Evolutionary conservation across 306 rosid species (phyloP), one percentile per base, ranked within the genome.

Genomic region (Spatholobus suberectus): DNA sequence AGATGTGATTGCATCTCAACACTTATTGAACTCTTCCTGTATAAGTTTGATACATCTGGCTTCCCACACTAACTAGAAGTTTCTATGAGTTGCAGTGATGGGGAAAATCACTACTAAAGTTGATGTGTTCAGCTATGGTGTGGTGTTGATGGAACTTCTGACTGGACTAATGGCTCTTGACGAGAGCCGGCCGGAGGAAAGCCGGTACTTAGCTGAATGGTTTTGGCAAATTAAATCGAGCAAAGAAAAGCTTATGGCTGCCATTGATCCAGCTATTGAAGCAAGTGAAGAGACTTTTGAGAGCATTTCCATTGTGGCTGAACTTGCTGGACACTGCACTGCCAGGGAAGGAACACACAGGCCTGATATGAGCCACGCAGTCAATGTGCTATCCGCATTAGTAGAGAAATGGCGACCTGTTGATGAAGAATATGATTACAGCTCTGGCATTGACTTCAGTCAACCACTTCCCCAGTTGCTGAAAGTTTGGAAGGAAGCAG

Each of bases 321-420:
- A 92, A 69, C 87, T 94, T 44, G 98, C 98, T 9, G 98, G 97
- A 70, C 97, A 94, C 59, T 94, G 98, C 88, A 88, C 97, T 12
- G 85, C 90, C 0, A 87, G 97, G 87, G 97, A 94, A 29, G 90
- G 97, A 27, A 75, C 55, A 24, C 95, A 88, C 69, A 88, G 95
- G 77, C 97, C 97, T 0, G 92, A 94, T 20, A 94, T 94, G 98
- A 82, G 97, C 0, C 90, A 94, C 23, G 91, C 85, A 0, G 98
- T 94, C 77, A 87, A 73, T 9, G 97, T 90, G 34, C 77, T 90
- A 32, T 46, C 87, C 2, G 89, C 72, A 57, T 89, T 92, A 8
- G 90, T 90, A 0, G 95, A 90, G 81, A 92, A 89, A 78, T 94
- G 98, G 98, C 85, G 54, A 51, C 98, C 97, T 0, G 73, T 89